phyloP scores from a whole-genome alignment of 1,284 basidiomycete species.

The Moniliophthora roreri region DNA sequence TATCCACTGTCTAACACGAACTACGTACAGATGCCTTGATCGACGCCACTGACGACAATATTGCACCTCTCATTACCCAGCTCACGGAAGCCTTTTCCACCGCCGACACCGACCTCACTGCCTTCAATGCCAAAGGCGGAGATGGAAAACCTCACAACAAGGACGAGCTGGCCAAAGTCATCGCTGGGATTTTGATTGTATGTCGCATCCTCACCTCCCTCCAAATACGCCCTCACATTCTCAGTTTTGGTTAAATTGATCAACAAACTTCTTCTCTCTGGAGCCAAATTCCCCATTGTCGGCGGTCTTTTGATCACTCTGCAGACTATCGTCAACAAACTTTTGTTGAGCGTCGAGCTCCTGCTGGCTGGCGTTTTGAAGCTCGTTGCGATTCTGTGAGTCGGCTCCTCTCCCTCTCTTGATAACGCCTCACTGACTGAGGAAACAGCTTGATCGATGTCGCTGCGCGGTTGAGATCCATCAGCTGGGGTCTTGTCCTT shows the following conservation, averaged over 20 bases:
- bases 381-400: slow-evolving; percentile 8
- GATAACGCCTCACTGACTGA: too few species aligned
- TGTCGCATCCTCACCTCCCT: background rate
- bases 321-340: slow-evolving; percentile 5
- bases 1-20: background rate
- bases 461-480: too few species aligned
- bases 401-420: background rate
- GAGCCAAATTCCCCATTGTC: background rate
- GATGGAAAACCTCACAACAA: slow-evolving; percentile 4
- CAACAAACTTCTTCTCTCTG: background rate
- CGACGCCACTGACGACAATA: slow-evolving; percentile 4
- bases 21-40: slow-evolving; percentile 1
- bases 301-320: slow-evolving; percentile 2
- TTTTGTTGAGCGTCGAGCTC: slow-evolving; percentile 4
- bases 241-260: background rate
- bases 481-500: too few species aligned
- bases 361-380: background rate
- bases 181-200: slow-evolving; percentile 10
- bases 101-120: background rate
- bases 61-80: slow-evolving; percentile 3
- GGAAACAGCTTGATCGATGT: too few species aligned
- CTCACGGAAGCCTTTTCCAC: slow-evolving; percentile 3
- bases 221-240: background rate
- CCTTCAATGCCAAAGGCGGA: slow-evolving; percentile 1
- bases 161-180: slow-evolving; percentile 9